A percentile compares a stretch with the other conserved stretches of the same genome.
phyloP scores from a whole-genome alignment of 148 eudicot genomes.

The Polygonum aviculare region DNA sequence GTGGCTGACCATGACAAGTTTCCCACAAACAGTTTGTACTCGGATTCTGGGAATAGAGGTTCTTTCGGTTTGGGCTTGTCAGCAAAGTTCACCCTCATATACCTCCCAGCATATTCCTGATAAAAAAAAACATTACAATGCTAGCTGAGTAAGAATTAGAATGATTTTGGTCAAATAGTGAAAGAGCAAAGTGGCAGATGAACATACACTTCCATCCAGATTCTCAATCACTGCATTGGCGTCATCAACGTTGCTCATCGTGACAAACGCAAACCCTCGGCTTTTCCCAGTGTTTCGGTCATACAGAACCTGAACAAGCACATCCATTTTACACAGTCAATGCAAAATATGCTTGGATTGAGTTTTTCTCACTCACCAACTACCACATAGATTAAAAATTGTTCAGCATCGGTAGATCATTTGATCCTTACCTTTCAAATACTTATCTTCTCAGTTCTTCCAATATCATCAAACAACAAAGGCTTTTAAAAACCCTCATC shows the following conservation, averaged over 20 bases:
- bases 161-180: background rate
- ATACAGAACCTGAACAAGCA: slow-evolving; percentile 61
- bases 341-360: background rate
- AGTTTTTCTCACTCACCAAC: background rate
- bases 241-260: slow-evolving; percentile 87
- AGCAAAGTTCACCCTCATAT: slow-evolving; percentile 73
- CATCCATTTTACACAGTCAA: background rate
- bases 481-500: background rate
- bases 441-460: background rate
- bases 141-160: background rate
- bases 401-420: background rate
- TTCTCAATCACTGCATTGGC: slow-evolving; percentile 57
- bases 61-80: slow-evolving; percentile 72
- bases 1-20: slow-evolving; percentile 83
- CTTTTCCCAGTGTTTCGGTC: slow-evolving; percentile 66
- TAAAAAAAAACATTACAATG: background rate
- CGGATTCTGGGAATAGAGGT: slow-evolving; percentile 80
- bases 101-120: slow-evolving; percentile 86
- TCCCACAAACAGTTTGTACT: slow-evolving; percentile 83
- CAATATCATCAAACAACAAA: background rate
- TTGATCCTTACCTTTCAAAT: background rate
- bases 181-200: background rate
- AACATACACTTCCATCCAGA: slow-evolving; percentile 79
- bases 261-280: slow-evolving; percentile 98
- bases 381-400: background rate